Conservation (phyloP, 1,139 yeast genomes). For the Yamadazyma atmosphaerica region DNA sequence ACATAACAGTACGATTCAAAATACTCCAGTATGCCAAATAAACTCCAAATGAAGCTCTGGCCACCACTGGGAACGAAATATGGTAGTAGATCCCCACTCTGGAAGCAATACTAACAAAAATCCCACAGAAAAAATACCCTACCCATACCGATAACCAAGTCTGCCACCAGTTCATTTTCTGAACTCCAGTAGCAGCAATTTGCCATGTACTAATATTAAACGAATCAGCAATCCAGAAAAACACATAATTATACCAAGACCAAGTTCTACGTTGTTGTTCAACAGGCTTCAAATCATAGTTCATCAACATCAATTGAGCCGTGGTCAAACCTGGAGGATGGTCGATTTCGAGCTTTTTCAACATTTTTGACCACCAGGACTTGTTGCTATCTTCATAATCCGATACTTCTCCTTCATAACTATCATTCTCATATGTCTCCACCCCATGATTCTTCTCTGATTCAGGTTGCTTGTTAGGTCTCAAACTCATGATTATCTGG, state of each 20-base stretch:
- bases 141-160: constrained; percentile 85
- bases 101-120: constrained; percentile 63
- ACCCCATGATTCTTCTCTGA: not conserved
- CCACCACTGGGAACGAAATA: constrained; percentile 74
- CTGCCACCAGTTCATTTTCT: constrained; percentile 81
- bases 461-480: not conserved
- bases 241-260: constrained; percentile 78
- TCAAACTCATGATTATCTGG: constrained; percentile 1
- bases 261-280: constrained; percentile 67
- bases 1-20: constrained; percentile 77
- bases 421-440: constrained; percentile 1
- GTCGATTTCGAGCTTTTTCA: constrained; percentile 23
- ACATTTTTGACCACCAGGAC: constrained; percentile 18
- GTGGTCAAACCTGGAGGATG: constrained; percentile 37
- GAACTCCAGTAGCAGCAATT: constrained; percentile 80
- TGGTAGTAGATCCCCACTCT: constrained; percentile 75
- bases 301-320: constrained; percentile 61
- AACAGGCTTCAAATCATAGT: constrained; percentile 76
- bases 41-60: constrained; percentile 73
- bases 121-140: constrained; percentile 61
- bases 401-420: constrained; percentile 16
- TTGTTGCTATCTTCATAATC: constrained; percentile 11
- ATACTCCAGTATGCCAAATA: constrained; percentile 83
- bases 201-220: constrained; percentile 90
- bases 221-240: constrained; percentile 85